These are phyloP conservation scores for Phyllosticta citriasiana DNA, from an alignment of 2,329 filamentous ascomycete genomes.

Conservation along the genomic window DNA sequence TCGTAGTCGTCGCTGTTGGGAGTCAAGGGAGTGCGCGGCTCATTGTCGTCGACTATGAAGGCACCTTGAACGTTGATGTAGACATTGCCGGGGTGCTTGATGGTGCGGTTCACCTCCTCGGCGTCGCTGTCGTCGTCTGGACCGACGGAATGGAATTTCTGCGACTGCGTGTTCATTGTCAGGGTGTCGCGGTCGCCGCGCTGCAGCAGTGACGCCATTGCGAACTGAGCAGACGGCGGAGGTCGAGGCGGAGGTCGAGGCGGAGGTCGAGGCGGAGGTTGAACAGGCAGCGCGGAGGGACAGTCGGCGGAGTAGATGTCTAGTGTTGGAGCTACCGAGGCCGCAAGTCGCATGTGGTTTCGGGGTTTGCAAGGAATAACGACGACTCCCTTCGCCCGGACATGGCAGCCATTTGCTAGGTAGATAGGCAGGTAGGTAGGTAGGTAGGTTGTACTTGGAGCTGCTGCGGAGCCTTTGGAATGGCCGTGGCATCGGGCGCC, in stretches of 20 bases:
- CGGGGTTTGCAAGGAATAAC: background rate
- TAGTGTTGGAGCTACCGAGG: background rate
- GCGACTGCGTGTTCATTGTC: background rate
- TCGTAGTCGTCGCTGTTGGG: constrained; percentile 42
- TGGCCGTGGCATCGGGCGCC: background rate
- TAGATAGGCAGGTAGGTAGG: too few relatives aligned
- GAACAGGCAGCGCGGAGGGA: background rate
- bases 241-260: background rate
- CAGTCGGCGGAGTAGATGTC: background rate
- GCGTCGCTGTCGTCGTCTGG: background rate
- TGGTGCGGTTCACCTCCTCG: constrained; percentile 39
- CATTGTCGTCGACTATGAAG: constrained; percentile 84
- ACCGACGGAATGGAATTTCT: background rate
- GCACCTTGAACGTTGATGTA: constrained; percentile 95
- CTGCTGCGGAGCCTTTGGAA: background rate
- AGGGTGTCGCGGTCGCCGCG: background rate
- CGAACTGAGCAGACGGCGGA: background rate
- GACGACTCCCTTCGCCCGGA: background rate
- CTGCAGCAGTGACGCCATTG: background rate
- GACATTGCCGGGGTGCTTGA: constrained; percentile 56
- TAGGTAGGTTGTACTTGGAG: background rate
- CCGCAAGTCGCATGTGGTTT: background rate
- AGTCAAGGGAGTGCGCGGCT: constrained; percentile 36
- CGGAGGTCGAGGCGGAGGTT: background rate
- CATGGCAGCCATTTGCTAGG: background rate